A percentile compares a stretch with the other conserved stretches of the same genome.
These are phyloP conservation scores for Phialemoniopsis sp. DNA, from an alignment of 2,329 filamentous ascomycete species.

Conservation along the genomic window DNA sequence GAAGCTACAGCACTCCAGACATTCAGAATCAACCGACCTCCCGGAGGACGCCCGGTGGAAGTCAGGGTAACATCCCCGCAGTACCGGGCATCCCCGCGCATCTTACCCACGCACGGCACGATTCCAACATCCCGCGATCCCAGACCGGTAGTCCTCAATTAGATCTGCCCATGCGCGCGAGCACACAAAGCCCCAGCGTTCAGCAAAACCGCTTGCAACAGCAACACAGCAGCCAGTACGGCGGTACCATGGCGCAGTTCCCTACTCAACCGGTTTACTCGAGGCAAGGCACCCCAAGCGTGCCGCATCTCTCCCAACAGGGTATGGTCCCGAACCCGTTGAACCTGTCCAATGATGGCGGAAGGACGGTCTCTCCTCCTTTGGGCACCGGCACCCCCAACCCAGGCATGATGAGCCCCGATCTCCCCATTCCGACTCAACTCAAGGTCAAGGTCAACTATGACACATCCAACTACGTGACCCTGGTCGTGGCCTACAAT, in stretches of 20 bases:
- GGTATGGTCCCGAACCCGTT: conserved; percentile 26
- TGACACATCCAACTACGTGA: conserved; percentile 80
- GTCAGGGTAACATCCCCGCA: conserved; percentile 54
- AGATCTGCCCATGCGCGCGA: conserved; percentile 62
- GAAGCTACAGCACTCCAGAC: conserved; percentile 93
- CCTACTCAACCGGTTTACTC: conserved; percentile 49
- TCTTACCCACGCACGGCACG: conserved; percentile 46
- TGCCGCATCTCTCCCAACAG: conserved; percentile 9
- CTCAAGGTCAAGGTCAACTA: conserved; percentile 95
- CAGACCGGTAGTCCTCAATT: conserved; percentile 76
- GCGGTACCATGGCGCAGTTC: conserved; percentile 51
- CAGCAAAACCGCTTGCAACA: conserved; percentile 57
- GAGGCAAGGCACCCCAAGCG: conserved; percentile 36
- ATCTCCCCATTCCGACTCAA: conserved; percentile 63
- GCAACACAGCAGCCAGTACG: conserved; percentile 39
- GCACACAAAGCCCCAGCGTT: conserved; percentile 66
- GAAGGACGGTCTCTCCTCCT: conserved; percentile 18
- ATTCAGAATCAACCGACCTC: conserved; percentile 69
- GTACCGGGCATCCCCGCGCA: conserved; percentile 76
- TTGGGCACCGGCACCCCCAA: conserved; percentile 35
- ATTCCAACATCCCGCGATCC: conserved; percentile 68
- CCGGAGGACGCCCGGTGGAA: conserved; percentile 52
- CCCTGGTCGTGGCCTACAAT: conserved; percentile 92
- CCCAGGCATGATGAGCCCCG: conserved; percentile 8
- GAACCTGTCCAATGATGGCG: conserved; percentile 19